phyloP scores from a whole-genome alignment of 192 early-diverging fungal genomes.

The Chytriomyces sp. region DNA sequence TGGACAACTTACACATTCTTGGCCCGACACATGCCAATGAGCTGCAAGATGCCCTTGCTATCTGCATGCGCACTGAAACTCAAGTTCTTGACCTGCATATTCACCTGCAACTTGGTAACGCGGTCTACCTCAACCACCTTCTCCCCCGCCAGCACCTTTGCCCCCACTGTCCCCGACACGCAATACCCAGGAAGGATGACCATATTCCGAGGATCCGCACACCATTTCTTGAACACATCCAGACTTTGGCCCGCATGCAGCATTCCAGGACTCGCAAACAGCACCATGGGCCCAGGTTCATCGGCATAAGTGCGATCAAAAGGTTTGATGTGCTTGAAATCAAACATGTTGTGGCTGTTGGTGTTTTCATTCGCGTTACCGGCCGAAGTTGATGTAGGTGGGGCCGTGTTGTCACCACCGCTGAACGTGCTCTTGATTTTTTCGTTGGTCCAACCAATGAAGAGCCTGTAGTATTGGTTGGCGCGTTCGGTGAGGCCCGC shows the following conservation, averaged over 20 bases:
- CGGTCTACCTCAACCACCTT: slow-evolving; percentile 84
- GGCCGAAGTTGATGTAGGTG: slow-evolving; percentile 47
- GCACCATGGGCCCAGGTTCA: slow-evolving; percentile 86
- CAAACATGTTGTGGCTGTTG: slow-evolving; percentile 80
- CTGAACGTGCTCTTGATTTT: slow-evolving; percentile 94
- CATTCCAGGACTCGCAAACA: slow-evolving; percentile 98
- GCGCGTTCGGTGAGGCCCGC: slow-evolving; percentile 92
- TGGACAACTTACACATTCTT: slow-evolving; percentile 54
- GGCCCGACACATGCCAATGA: slow-evolving; percentile 87
- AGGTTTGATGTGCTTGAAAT: slow-evolving; percentile 90
- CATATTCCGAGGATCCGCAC: slow-evolving; percentile 89
- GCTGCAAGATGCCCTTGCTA: slow-evolving; percentile 95
- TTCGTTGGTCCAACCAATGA: slow-evolving; percentile 98
- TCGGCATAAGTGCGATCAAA: slow-evolving; percentile 74
- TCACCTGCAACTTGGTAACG: slow-evolving; percentile 70
- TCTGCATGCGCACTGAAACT: slow-evolving; percentile 98
- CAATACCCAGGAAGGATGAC: slow-evolving; percentile 98
- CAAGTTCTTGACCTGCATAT: slow-evolving; percentile 90
- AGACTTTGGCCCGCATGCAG: slow-evolving; percentile 93
- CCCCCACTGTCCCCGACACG: slow-evolving; percentile 93
- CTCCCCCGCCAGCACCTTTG: slow-evolving; percentile 87
- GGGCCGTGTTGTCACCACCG: slow-evolving; percentile 32
- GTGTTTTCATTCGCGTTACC: background rate
- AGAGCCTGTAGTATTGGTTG: slow-evolving; percentile 95
- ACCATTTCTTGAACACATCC: slow-evolving; percentile 96